These are phyloP conservation scores for Penicillium sp. DNA, from an alignment of 2,329 filamentous ascomycete genomes.

Conservation along the genomic window DNA sequence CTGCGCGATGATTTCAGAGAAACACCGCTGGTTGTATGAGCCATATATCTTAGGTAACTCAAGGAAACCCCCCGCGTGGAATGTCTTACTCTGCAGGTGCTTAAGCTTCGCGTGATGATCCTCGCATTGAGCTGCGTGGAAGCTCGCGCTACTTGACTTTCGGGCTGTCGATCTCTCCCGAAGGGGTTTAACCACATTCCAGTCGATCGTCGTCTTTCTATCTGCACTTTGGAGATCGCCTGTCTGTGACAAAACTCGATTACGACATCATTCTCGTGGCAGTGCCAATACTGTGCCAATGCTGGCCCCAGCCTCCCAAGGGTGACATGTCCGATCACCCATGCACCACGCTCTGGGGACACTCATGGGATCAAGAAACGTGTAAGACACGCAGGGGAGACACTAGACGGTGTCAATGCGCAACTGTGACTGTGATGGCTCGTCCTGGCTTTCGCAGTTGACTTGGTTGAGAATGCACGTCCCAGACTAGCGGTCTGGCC, in stretches of 20 bases:
- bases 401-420: slow-evolving; percentile 1
- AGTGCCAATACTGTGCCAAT: background rate
- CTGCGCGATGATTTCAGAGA: slow-evolving; percentile 17
- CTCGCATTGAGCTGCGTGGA: slow-evolving; percentile 17
- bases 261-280: slow-evolving; percentile 1
- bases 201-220: slow-evolving; percentile 7
- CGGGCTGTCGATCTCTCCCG: slow-evolving; percentile 12
- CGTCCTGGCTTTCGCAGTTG: background rate
- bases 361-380: slow-evolving; percentile 12
- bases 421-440: background rate
- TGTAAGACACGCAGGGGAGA: slow-evolving; percentile 19
- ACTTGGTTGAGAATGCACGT: background rate
- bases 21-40: background rate
- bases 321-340: background rate
- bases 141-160: background rate
- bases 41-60: background rate
- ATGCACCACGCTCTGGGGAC: slow-evolving; percentile 8
- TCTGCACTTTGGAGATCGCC: background rate
- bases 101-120: slow-evolving; percentile 14
- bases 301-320: slow-evolving; percentile 1
- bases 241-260: slow-evolving; percentile 2
- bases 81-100: slow-evolving; percentile 5
- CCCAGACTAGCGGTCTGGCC: slow-evolving; percentile 17
- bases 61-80: slow-evolving; percentile 1
- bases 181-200: slow-evolving; percentile 20